phyloP scores from a whole-genome alignment of 2,329 filamentous ascomycete species.

The Penicillium janthinellum region DNA sequence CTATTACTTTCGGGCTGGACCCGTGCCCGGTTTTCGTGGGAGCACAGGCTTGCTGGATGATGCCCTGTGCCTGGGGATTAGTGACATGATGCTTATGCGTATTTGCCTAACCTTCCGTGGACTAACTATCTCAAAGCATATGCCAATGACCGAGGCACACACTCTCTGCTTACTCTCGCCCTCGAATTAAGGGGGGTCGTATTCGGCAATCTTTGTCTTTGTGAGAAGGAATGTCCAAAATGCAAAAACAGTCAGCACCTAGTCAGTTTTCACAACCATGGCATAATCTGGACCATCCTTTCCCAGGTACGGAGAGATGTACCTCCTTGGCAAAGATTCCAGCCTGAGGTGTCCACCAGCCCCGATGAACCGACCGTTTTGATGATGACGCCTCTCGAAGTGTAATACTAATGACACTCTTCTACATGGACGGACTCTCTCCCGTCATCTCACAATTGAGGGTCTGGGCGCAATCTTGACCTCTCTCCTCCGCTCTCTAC shows the following conservation, averaged over 20 bases:
- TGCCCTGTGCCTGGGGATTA: not conserved
- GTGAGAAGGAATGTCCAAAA: no score
- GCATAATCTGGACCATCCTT: no score
- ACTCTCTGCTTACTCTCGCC: not conserved
- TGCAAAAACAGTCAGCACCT: no score
- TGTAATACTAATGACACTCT: not conserved
- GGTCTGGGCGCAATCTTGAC: not conserved
- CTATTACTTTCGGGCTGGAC: not conserved
- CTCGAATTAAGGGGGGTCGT: no score
- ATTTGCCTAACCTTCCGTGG: no score
- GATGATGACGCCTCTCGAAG: not conserved
- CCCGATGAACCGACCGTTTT: not conserved
- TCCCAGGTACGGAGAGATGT: no score
- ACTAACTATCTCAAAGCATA: not conserved
- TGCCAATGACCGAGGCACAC: not conserved
- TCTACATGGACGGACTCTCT: not conserved
- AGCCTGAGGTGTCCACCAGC: conserved; percentile 1
- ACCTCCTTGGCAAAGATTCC: not conserved
- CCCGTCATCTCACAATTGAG: not conserved
- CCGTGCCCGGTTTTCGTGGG: not conserved
- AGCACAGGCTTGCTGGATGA: not conserved
- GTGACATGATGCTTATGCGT: not conserved
- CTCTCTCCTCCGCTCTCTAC: not conserved
- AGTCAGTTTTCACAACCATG: no score
- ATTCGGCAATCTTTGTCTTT: no score